These are phyloP conservation scores for Oryza coarctata DNA, from an alignment of 176 grass and related monocot genomes.

Conservation along the genomic window DNA sequence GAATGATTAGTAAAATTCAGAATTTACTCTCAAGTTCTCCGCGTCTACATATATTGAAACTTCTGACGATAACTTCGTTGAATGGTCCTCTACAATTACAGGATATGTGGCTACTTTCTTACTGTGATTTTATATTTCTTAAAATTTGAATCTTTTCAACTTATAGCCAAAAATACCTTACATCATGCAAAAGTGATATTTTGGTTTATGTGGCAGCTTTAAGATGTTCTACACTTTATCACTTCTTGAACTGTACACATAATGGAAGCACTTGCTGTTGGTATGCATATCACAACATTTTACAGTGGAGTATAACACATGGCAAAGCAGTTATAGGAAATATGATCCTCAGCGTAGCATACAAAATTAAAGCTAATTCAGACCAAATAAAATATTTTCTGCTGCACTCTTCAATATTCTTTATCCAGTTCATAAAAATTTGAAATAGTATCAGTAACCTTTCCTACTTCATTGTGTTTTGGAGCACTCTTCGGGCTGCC, in stretches of 20 bases:
- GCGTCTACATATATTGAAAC: neutral
- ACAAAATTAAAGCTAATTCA: neutral
- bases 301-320: neutral
- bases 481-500: neutral
- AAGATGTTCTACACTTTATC: neutral
- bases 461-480: neutral
- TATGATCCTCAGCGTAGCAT: neutral
- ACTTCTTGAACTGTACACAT: neutral
- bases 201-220: neutral
- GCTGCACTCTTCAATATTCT: neutral
- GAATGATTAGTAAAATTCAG: neutral
- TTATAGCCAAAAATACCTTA: neutral
- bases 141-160: neutral
- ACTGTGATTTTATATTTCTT: neutral
- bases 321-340: neutral
- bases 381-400: neutral
- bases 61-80: neutral
- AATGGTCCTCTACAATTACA: neutral
- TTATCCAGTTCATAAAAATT: neutral
- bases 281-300: neutral
- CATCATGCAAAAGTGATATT: neutral
- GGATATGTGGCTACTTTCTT: neutral
- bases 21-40: neutral
- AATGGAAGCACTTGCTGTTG: neutral
- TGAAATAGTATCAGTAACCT: neutral